A percentile compares a stretch with the other conserved stretches of the same genome.
Conservation (phyloP, 83 land plant species). For the Diphasiastrum complanatum region DNA sequence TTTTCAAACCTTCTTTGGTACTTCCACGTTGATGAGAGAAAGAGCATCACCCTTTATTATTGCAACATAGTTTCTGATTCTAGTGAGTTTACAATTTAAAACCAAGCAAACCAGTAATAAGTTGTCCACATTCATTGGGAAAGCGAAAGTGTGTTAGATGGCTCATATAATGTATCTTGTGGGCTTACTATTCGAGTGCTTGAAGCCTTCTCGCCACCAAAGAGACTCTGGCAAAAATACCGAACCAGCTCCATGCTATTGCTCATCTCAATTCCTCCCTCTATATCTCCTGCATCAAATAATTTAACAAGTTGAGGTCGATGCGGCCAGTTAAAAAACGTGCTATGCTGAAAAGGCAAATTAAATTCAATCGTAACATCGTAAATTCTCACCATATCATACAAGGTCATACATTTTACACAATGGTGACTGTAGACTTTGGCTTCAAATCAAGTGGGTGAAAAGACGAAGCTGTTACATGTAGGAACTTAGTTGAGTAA, state of each 20-base stretch:
- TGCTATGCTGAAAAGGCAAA: neutral
- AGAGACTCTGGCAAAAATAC: constrained; percentile 56
- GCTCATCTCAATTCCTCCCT: constrained; percentile 97
- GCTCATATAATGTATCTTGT: neutral
- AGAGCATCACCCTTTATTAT: no score
- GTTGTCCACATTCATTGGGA: neutral
- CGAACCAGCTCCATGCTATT: constrained; percentile 76
- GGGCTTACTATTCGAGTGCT: constrained; percentile 70
- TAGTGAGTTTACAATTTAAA: no score
- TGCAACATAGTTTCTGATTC: no score
- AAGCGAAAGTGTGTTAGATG: neutral
- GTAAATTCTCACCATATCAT: no score
- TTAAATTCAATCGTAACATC: neutral
- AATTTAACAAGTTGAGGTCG: neutral
- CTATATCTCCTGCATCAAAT: constrained; percentile 41
- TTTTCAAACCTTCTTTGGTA: no score
- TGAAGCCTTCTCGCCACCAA: constrained; percentile 58
- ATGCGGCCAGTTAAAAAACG: neutral
- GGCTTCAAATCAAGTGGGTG: no score
- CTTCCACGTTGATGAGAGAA: no score
- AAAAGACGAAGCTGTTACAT: no score
- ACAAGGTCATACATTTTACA: no score
- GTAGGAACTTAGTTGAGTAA: no score
- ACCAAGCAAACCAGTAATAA: neutral
- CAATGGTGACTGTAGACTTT: no score